phyloP scores from a whole-genome alignment of 2,329 filamentous ascomycete species.

The Fusarium phyllophilum region DNA sequence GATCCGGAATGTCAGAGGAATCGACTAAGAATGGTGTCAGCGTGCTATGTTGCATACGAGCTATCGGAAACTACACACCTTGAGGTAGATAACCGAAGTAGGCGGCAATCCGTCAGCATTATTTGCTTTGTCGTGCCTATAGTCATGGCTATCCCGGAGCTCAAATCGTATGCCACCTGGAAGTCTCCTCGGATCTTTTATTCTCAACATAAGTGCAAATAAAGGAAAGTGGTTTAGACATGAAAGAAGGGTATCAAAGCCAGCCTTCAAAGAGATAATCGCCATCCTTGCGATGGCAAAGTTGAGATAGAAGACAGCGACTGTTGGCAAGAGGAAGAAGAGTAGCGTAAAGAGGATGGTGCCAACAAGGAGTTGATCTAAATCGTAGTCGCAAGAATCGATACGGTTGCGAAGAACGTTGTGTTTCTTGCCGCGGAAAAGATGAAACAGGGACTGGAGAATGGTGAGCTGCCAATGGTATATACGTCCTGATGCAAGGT shows the following conservation, averaged over 20 bases:
- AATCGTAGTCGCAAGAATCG: conserved; percentile 97
- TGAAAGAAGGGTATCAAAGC: conserved; percentile 89
- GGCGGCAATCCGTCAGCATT: conserved; percentile 62
- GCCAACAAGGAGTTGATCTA: conserved; percentile 94
- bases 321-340: conserved; percentile 93
- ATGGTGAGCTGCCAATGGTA: conserved; percentile 99
- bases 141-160: conserved; percentile 76
- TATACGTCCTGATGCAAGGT: conserved; percentile 94
- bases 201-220: conserved; percentile 93
- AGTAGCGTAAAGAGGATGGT: conserved; percentile 96
- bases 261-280: conserved; percentile 92
- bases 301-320: conserved; percentile 95
- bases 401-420: conserved; percentile 97
- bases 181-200: conserved; percentile 91
- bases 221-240: conserved; percentile 97
- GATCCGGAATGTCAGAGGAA: conserved; percentile 87
- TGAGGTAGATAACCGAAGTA: conserved; percentile 86
- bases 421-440: conserved; percentile 97
- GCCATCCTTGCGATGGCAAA: conserved; percentile 95
- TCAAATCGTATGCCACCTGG: conserved; percentile 91
- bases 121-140: conserved; percentile 53
- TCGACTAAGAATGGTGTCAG: conserved; percentile 66
- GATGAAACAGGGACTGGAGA: conserved; percentile 95
- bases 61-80: conserved; percentile 62
- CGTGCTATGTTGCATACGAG: background rate